Conservation (phyloP, 2,329 filamentous ascomycete genomes). For the Aspergillus sclerotialis region DNA sequence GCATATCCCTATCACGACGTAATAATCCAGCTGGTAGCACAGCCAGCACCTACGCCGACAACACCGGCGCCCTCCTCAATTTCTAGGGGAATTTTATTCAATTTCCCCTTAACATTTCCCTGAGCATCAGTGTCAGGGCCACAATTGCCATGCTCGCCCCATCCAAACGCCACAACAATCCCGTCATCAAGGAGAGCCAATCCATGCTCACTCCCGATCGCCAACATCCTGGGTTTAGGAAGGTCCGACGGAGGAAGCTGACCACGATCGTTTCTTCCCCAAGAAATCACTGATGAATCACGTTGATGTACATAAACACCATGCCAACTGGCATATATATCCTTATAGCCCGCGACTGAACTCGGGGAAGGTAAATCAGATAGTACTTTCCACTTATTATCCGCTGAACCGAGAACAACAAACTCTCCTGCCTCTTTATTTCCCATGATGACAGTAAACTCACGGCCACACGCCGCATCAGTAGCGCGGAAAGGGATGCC, state of each 20-base stretch:
- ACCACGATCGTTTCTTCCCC: conserved; percentile 81
- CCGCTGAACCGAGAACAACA: conserved; percentile 58
- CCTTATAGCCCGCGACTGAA: conserved; percentile 49
- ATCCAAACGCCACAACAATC: conserved; percentile 79
- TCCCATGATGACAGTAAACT: conserved; percentile 71
- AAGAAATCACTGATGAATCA: conserved; percentile 58
- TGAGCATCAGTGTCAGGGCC: conserved; percentile 57
- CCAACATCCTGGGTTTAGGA: conserved; percentile 56
- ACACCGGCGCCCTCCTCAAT: conserved; percentile 48
- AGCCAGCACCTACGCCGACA: conserved; percentile 68
- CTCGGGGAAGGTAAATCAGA: conserved; percentile 46
- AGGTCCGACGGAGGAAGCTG: conserved; percentile 63
- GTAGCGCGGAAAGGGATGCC: conserved; percentile 54
- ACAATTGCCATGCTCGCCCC: conserved; percentile 97
- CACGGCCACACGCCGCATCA: conserved; percentile 69
- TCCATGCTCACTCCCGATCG: conserved; percentile 85
- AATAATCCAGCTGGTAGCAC: conserved; percentile 76
- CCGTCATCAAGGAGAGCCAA: conserved; percentile 60
- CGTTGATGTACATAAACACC: conserved; percentile 63
- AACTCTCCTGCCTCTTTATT: conserved; percentile 51
- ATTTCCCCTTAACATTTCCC: conserved; percentile 62
- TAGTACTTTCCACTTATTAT: conserved; percentile 61
- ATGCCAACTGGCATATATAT: conserved; percentile 74
- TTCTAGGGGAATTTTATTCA: conserved; percentile 59
- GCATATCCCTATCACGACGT: conserved; percentile 14